Evolutionary conservation across 331 rosid species (phyloP), one percentile per base, ranked within the genome.

Genomic region (Stylosanthes scabra): DNA sequence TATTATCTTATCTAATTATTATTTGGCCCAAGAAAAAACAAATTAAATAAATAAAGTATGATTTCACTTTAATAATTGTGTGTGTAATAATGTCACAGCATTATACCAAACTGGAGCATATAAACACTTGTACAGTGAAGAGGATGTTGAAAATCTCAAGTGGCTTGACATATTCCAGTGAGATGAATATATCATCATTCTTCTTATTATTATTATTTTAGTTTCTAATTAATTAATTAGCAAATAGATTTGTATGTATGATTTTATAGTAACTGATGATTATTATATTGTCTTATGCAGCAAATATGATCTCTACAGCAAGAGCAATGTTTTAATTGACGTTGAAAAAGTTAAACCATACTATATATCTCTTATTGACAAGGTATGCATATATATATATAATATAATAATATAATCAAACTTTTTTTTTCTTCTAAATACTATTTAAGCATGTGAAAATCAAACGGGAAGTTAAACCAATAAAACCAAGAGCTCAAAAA

Each of bases 281-380:
- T 66, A 31, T 28, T 25, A 46, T 14, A 11, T 46, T 64, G 6
- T 65, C 45, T 2, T 45, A 10, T 20, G 46, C 80, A 90, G 93
- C 78, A 90, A 90, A 55, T 90, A 90, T 66, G 96, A 90, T 59
- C 89, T 90, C 1, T 90, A 90, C 70, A 90, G 93, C 75, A 90
- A 88, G 80, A 84, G 93, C 88, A 86, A 82, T 75, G 88, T 81
- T 7, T 74, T 37, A 11, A 51, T 90, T 0, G 91, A 88, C 25
- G 78, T 86, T 0, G 87, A 88, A 58, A 66, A 84, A 40, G 89
- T 88, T 12, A 88, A 88, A 76, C 93, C 93, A 9, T 90, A 90
- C 57, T 90, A 90, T 65, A 57, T 81, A 1, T 86, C 93, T 6
- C 91, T 90, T 7, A 81, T 86, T 77, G 82, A 84, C 11, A 90